Conservation (phyloP, 2,329 filamentous ascomycete species). For the Arthrinium puccinioides region DNA sequence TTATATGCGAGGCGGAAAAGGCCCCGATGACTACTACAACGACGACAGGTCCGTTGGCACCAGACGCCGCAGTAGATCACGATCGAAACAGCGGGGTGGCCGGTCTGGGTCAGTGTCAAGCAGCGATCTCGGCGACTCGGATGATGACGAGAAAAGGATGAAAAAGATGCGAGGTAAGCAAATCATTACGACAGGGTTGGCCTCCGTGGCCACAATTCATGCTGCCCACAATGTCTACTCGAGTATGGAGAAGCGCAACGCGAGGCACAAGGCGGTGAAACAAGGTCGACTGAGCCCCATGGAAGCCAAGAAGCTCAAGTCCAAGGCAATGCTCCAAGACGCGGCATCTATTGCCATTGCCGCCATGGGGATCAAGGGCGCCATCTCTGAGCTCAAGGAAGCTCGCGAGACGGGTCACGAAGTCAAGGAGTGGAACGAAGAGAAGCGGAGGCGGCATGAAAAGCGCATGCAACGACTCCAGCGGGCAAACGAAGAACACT, state of each 20-base stretch:
- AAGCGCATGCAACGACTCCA: conserved; percentile 33
- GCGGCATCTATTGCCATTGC: conserved; percentile 52
- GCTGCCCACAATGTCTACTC: conserved; percentile 51
- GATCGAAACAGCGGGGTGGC: conserved; percentile 25
- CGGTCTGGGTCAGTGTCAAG: conserved; percentile 42
- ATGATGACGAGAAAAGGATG: conserved; percentile 45
- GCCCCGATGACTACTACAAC: conserved; percentile 34
- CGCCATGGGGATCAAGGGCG: conserved; percentile 50
- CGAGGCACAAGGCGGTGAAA: conserved; percentile 44
- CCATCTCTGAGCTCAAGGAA: conserved; percentile 48
- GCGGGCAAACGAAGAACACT: conserved; percentile 16
- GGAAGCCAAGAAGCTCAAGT: conserved; percentile 50
- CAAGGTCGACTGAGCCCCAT: conserved; percentile 43
- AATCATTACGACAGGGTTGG: conserved; percentile 47
- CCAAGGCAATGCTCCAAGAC: conserved; percentile 49
- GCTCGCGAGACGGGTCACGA: conserved; percentile 42
- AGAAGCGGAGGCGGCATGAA: conserved; percentile 42
- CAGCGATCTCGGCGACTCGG: conserved; percentile 50
- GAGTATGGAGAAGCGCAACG: conserved; percentile 49
- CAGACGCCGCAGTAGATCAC: conserved; percentile 29
- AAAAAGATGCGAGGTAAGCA: conserved; percentile 58
- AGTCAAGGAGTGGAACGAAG: conserved; percentile 38
- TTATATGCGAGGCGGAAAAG: conserved; percentile 27
- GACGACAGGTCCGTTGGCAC: conserved; percentile 36
- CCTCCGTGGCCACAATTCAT: conserved; percentile 52